Base-by-base conservation (phyloP, 2,329 filamentous ascomycete species). In the Hyphodiscus sp. region DNA sequence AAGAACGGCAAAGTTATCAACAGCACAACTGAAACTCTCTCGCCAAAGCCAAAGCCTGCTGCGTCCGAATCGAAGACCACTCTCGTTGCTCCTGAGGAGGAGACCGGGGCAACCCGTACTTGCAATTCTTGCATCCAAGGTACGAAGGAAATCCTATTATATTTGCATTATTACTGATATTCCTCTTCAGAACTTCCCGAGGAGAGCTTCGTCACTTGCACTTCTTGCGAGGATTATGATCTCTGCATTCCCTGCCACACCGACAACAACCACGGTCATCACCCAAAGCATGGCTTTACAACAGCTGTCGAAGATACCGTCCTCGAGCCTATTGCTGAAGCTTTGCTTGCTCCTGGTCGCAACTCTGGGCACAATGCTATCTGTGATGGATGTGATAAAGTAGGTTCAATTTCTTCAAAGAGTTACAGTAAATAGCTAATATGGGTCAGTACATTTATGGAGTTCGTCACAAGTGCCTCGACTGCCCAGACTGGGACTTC, bases 401-500 rank as follows among this genome's bases (percentile, higher is more conserved):
- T 79, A 70, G 53, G 33, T 26, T 26, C 23, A 26, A 26, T 26
- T 8, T 8, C 3, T 4, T 26, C 23, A 26, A 26, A 26, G 3
- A 26, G 3, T 4, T 26, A 26, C 23, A 26, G 23, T 8, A 26
- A n/a, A 26, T 26, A 8, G 23, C 23, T 26, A 26, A 26, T 26
- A 26, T 4, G 23, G 8, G 8, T 3, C 23, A 26, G 78, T 84
- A 83, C 69, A 94, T 99, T 65, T 78, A 80, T 63, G 95, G 94
- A 63, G 79, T 96, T 53, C 92, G 94, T 63, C 87, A 97, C 81
- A 99, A 99, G 79, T 99, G 94, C 70, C 78, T 97, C 60, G 86
- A 90, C 69, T 99, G 94, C 76, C 94, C 95, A 44, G 94, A 99
- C 71, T 99, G 90, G 87, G 94, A 99, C 67, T 97, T 89, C 74